These are phyloP conservation scores for Cutaneotrichosporon sp. DNA, from an alignment of 1,284 basidiomycete species.

Conservation along the genomic window DNA sequence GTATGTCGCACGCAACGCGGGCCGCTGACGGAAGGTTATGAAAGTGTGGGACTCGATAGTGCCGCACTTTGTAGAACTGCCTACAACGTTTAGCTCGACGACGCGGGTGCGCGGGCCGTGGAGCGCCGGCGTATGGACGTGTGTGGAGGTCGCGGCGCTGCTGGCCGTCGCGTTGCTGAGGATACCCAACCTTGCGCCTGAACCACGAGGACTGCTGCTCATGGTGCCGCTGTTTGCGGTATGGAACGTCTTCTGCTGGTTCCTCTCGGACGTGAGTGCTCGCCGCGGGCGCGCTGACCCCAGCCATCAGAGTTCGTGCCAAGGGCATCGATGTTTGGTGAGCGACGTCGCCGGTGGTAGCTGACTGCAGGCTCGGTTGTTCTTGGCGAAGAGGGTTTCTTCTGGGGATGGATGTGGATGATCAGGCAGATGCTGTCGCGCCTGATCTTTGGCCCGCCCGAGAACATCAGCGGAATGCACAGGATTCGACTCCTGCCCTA, in stretches of 20 bases:
- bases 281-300: neutral
- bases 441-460: constrained; percentile 18
- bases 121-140: constrained; percentile 29
- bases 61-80: constrained; percentile 31
- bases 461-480: constrained; percentile 42
- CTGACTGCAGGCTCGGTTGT: constrained; percentile 14
- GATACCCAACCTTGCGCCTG: constrained; percentile 39
- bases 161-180: constrained; percentile 27
- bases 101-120: constrained; percentile 27
- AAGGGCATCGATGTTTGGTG: constrained; percentile 33
- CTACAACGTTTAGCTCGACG: constrained; percentile 28
- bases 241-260: constrained; percentile 36
- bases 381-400: constrained; percentile 20
- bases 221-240: constrained; percentile 16
- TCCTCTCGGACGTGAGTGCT: constrained; percentile 33
- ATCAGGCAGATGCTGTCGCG: constrained; percentile 1
- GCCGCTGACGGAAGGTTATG: constrained; percentile 23
- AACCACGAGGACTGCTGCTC: constrained; percentile 17
- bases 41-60: constrained; percentile 46
- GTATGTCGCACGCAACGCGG: constrained; percentile 13
- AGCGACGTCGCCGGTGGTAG: neutral
- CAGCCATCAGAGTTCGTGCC: constrained; percentile 20
- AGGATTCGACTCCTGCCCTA: constrained; percentile 42
- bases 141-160: constrained; percentile 25
- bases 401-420: constrained; percentile 17